phyloP scores from a whole-genome alignment of 2,329 filamentous ascomycete species.

The Proliferodiscus dingleyae region DNA sequence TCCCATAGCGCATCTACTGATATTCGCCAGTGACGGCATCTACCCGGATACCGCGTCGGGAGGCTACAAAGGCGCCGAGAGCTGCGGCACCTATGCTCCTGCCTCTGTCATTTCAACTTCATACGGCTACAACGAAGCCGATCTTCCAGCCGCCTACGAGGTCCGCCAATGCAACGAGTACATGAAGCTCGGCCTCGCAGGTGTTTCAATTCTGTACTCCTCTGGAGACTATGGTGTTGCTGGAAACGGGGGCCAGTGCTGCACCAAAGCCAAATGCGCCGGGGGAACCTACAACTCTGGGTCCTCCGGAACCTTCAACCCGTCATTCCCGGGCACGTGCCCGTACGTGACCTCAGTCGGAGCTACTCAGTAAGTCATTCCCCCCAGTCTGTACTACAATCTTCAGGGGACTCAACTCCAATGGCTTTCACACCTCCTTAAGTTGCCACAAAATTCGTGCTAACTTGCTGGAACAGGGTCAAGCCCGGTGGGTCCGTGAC shows the following conservation, averaged over 20 bases:
- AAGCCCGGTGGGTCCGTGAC: slow-evolving; percentile 31
- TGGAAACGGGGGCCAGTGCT: slow-evolving; percentile 33
- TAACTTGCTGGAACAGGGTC: too few species aligned
- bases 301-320: slow-evolving; percentile 40
- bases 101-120: slow-evolving; percentile 52
- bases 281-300: slow-evolving; percentile 32
- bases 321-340: slow-evolving; percentile 42
- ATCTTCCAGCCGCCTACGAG: slow-evolving; percentile 44
- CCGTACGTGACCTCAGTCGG: slow-evolving; percentile 50
- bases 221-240: slow-evolving; percentile 47
- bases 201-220: slow-evolving; percentile 46
- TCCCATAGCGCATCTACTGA: neutral
- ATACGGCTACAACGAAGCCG: slow-evolving; percentile 50
- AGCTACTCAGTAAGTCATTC: slow-evolving; percentile 46
- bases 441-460: too few species aligned
- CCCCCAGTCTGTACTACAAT: too few species aligned
- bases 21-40: slow-evolving; percentile 30
- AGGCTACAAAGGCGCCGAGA: slow-evolving; percentile 37
- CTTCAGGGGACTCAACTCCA: too few species aligned
- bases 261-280: slow-evolving; percentile 30
- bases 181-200: slow-evolving; percentile 51
- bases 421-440: too few species aligned
- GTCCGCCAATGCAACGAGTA: slow-evolving; percentile 50
- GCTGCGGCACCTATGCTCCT: slow-evolving; percentile 41
- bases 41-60: slow-evolving; percentile 30